phyloP scores from a whole-genome alignment of 2,329 filamentous ascomycete genomes.

The Xylaria multiplex region DNA sequence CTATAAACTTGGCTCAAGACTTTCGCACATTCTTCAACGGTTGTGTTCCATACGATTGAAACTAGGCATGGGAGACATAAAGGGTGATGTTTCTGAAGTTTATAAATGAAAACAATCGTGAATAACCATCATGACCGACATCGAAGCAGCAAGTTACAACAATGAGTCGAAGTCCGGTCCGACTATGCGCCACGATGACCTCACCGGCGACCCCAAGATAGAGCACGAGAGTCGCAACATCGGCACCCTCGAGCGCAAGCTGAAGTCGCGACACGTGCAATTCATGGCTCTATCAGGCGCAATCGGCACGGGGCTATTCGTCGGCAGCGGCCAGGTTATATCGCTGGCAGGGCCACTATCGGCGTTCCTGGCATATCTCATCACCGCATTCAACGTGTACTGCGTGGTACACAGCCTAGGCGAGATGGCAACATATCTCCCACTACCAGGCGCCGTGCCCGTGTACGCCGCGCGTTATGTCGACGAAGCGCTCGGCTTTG shows the following conservation, averaged over 20 bases:
- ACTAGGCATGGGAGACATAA: not conserved
- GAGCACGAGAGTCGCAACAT: slow-evolving; percentile 48
- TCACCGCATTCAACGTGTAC: slow-evolving; percentile 60
- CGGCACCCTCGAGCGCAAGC: slow-evolving; percentile 51
- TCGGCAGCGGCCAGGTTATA: slow-evolving; percentile 56
- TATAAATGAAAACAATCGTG: not conserved
- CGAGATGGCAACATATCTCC: slow-evolving; percentile 71
- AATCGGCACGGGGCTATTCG: slow-evolving; percentile 58
- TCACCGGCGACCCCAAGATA: slow-evolving; percentile 37
- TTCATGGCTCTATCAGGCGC: slow-evolving; percentile 61
- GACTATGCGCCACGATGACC: slow-evolving; percentile 33
- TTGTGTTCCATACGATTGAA: not conserved
- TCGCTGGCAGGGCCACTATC: slow-evolving; percentile 56
- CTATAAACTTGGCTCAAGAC: not conserved
- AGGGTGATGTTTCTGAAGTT: too few species aligned
- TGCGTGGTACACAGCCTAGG: slow-evolving; percentile 61
- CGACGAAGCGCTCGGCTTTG: slow-evolving; percentile 59
- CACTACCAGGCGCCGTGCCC: slow-evolving; percentile 64
- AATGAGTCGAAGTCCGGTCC: slow-evolving; percentile 31
- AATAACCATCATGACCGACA: slow-evolving; percentile 40
- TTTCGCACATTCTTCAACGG: not conserved
- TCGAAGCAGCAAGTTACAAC: slow-evolving; percentile 36
- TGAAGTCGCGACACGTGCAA: slow-evolving; percentile 55
- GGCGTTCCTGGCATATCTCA: slow-evolving; percentile 54
- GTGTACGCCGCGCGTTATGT: slow-evolving; percentile 61